Conservation (phyloP, 2,329 filamentous ascomycete genomes). For the Fusarium incarnatum region DNA sequence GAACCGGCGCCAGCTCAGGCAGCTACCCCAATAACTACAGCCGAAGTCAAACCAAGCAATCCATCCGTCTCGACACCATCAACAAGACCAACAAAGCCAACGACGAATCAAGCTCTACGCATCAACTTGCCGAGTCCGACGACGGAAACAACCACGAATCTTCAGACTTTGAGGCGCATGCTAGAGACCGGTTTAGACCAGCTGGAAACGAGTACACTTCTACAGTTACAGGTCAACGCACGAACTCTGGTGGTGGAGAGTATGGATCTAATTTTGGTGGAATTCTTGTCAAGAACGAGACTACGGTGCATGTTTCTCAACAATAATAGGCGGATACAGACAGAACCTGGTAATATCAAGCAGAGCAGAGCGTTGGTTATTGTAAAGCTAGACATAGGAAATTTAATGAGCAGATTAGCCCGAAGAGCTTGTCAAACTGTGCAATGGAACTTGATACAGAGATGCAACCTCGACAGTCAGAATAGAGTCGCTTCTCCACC, state of each 20-base stretch:
- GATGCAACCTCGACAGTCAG: not conserved
- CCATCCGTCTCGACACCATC: slow-evolving; percentile 39
- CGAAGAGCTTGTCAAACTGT: not conserved
- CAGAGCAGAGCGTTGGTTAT: not conserved
- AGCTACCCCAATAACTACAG: slow-evolving; percentile 35
- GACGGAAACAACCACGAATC: slow-evolving; percentile 12
- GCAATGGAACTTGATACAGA: not conserved
- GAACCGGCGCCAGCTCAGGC: slow-evolving; percentile 35
- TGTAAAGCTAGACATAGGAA: not conserved
- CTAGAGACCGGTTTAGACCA: slow-evolving; percentile 28
- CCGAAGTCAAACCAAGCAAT: slow-evolving; percentile 41
- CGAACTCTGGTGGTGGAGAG: not conserved
- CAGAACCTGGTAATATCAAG: not conserved
- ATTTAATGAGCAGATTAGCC: not conserved
- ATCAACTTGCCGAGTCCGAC: slow-evolving; percentile 36
- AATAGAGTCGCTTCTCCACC: not conserved
- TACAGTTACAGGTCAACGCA: slow-evolving; percentile 27
- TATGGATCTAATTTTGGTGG: slow-evolving; percentile 20
- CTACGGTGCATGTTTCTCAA: slow-evolving; percentile 20
- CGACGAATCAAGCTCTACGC: slow-evolving; percentile 39
- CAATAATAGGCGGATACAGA: not conserved
- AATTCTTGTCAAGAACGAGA: slow-evolving; percentile 45
- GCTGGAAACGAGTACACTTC: slow-evolving; percentile 27
- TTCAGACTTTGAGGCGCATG: slow-evolving; percentile 43
- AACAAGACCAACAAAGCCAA: slow-evolving; percentile 7